Conservation (phyloP, 345 rosid genomes). For the Adansonia digitata region DNA sequence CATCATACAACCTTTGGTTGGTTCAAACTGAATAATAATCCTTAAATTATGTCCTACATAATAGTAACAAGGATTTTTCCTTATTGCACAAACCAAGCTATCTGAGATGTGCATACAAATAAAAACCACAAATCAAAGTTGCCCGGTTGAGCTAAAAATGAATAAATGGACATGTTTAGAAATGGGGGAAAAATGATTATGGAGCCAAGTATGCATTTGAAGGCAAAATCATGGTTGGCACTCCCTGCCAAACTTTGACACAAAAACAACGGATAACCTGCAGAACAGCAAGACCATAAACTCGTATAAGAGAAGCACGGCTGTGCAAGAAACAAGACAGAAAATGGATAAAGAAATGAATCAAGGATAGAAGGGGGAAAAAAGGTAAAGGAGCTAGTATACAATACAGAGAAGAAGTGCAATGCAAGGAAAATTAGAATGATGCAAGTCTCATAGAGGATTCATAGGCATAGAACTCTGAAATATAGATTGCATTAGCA, state of each 20-base stretch:
- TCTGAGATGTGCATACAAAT: conserved; percentile 28
- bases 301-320: neutral
- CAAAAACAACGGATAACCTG: conserved; percentile 24
- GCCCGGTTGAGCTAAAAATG: conserved; percentile 38
- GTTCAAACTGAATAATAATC: conserved; percentile 11
- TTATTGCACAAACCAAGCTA: conserved; percentile 35
- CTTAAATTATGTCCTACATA: conserved; percentile 12
- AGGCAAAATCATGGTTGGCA: conserved; percentile 2
- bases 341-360: neutral
- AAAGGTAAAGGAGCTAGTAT: neutral
- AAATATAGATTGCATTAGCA: neutral
- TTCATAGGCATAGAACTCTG: neutral
- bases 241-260: neutral
- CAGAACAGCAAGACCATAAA: conserved; percentile 4
- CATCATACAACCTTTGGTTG: conserved; percentile 18
- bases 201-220: neutral
- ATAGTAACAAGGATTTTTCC: neutral
- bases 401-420: neutral
- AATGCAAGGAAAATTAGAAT: neutral
- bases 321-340: neutral
- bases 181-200: neutral
- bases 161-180: conserved; percentile 19
- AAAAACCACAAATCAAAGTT: conserved; percentile 35
- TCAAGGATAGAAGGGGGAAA: neutral
- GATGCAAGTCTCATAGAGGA: neutral